These are phyloP conservation scores for Alopecurus myosuroides DNA, from an alignment of 176 grass and related monocot species.

Conservation along the genomic window DNA sequence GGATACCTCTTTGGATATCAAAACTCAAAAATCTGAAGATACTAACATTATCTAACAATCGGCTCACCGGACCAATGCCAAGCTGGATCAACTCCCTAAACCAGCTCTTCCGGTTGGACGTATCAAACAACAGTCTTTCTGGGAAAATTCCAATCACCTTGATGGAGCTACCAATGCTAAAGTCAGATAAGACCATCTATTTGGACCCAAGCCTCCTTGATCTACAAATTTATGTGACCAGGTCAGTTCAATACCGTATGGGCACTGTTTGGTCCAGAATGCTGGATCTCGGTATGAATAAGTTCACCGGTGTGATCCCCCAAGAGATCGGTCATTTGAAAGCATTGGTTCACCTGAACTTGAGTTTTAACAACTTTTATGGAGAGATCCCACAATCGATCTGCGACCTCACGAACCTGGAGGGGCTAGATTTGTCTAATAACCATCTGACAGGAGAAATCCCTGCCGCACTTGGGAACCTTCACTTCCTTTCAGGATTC, in stretches of 20 bases:
- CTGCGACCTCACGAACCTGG: neutral
- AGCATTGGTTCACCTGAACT: neutral
- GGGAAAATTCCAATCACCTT: neutral
- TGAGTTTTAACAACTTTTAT: neutral
- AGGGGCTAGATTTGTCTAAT: slow-evolving; percentile 1
- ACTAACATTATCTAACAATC: neutral
- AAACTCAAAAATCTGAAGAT: neutral
- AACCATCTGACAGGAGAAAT: slow-evolving; percentile 16
- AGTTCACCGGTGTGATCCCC: neutral
- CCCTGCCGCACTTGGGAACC: neutral
- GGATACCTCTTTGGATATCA: neutral
- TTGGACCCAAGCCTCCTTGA: neutral
- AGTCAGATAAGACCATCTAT: neutral
- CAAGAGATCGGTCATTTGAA: neutral
- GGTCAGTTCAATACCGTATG: neutral
- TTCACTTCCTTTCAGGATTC: slow-evolving; percentile 13
- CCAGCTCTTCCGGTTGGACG: neutral
- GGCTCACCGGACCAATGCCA: neutral
- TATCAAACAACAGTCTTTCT: neutral
- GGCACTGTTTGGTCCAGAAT: neutral
- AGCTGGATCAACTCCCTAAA: neutral
- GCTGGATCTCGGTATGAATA: neutral
- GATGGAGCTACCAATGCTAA: neutral
- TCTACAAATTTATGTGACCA: neutral
- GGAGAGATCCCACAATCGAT: slow-evolving; percentile 15